These are phyloP conservation scores for Salix caprea DNA, from an alignment of 345 rosid genomes.

Conservation along the genomic window DNA sequence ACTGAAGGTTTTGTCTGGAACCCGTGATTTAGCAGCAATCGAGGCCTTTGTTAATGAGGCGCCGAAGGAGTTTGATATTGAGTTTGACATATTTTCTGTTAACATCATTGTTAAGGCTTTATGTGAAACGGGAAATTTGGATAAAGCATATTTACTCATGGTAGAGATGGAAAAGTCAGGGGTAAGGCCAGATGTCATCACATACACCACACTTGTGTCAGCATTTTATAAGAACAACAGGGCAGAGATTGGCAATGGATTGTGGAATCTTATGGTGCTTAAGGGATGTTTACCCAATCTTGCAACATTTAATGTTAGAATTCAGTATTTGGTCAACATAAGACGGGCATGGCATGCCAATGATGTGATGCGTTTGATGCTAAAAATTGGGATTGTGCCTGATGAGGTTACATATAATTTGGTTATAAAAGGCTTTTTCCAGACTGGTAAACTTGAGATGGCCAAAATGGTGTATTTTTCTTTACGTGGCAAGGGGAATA, in stretches of 20 bases:
- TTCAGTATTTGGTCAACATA: conserved; percentile 58
- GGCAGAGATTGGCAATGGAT: conserved; percentile 56
- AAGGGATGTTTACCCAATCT: conserved; percentile 72
- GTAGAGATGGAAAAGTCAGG: conserved; percentile 55
- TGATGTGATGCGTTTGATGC: conserved; percentile 58
- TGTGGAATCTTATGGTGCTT: conserved; percentile 78
- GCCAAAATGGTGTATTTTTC: conserved; percentile 70
- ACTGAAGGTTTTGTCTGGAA: conserved; percentile 48
- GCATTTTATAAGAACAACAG: conserved; percentile 55
- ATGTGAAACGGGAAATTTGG: conserved; percentile 55
- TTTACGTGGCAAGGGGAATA: conserved; percentile 41
- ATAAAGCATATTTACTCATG: conserved; percentile 50
- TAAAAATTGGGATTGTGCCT: conserved; percentile 46
- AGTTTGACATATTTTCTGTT: conserved; percentile 46
- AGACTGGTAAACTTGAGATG: conserved; percentile 67
- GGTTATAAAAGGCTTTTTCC: conserved; percentile 73
- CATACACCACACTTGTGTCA: conserved; percentile 66
- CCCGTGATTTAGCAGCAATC: conserved; percentile 46
- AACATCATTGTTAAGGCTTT: conserved; percentile 57
- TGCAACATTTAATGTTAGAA: conserved; percentile 69
- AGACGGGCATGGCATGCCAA: conserved; percentile 70
- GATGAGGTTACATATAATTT: conserved; percentile 68
- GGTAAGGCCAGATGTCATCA: conserved; percentile 61
- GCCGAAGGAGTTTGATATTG: conserved; percentile 38
- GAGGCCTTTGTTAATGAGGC: conserved; percentile 40